phyloP scores from a whole-genome alignment of 192 early-diverging fungal genomes.

The Backusella mclennaniae region DNA sequence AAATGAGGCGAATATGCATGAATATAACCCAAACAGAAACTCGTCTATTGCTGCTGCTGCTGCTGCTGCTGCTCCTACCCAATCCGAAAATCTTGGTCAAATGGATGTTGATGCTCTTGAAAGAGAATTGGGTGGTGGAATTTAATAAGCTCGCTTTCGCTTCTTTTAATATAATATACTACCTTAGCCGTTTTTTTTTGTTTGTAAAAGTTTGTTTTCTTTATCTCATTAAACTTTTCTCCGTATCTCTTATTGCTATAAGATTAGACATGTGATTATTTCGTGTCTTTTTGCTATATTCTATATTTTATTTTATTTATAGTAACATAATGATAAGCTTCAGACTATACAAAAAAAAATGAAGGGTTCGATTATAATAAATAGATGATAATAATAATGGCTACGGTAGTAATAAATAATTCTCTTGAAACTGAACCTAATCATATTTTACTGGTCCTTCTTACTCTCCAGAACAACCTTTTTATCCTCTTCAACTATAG shows the following conservation, averaged over 20 bases:
- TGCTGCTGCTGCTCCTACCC: constrained; percentile 13
- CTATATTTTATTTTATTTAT: not conserved
- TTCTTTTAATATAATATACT: not conserved
- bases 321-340: not conserved
- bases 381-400: not conserved
- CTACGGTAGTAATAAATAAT: not conserved
- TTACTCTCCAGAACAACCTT: not conserved
- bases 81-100: constrained; percentile 5
- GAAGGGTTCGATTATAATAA: not conserved
- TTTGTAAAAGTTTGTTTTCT: not conserved
- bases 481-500: not conserved
- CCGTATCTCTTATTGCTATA: not conserved
- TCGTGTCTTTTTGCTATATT: not conserved
- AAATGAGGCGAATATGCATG: not conserved
- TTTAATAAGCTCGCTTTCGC: constrained; percentile 1
- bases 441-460: not conserved
- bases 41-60: constrained; percentile 25
- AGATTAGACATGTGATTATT: not conserved
- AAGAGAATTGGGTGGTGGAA: constrained; percentile 36
- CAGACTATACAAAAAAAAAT: constrained; percentile 1
- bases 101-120: constrained; percentile 39
- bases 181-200: not conserved
- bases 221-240: not conserved
- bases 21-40: not conserved
- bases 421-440: not conserved